These are phyloP conservation scores for Kodamaea suecica DNA, from an alignment of 1,139 yeast genomes.

Conservation along the genomic window DNA sequence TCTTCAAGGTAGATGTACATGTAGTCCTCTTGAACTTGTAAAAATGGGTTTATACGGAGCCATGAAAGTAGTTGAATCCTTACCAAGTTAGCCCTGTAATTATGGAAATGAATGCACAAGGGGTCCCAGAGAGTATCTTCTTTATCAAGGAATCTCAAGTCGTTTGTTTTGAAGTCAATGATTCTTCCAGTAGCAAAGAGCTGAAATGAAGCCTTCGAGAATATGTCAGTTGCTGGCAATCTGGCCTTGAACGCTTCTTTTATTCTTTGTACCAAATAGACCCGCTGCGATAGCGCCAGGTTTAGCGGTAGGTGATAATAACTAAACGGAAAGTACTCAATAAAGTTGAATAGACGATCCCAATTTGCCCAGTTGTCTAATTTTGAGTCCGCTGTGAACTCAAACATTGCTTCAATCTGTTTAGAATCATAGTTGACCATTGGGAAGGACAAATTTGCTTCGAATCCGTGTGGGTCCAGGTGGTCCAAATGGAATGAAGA, in stretches of 20 bases:
- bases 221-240: background rate
- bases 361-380: constrained; percentile 2
- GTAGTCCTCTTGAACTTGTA: constrained; percentile 28
- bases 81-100: constrained; percentile 16
- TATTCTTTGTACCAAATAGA: constrained; percentile 5
- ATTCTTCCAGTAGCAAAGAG: constrained; percentile 23
- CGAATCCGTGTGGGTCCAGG: constrained; percentile 7
- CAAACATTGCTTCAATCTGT: constrained; percentile 20
- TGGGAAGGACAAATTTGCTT: constrained; percentile 19
- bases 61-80: constrained; percentile 38
- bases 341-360: constrained; percentile 7
- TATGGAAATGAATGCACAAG: constrained; percentile 11
- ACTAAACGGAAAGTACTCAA: constrained; percentile 9
- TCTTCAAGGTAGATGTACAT: constrained; percentile 12
- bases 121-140: constrained; percentile 8
- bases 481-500: constrained; percentile 16
- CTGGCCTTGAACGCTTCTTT: constrained; percentile 2
- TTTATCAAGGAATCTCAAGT: constrained; percentile 30
- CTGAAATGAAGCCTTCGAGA: constrained; percentile 14
- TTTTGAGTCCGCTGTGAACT: background rate
- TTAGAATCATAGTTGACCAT: constrained; percentile 21
- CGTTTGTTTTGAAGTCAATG: constrained; percentile 36
- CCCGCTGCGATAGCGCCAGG: constrained; percentile 8
- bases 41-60: constrained; percentile 39
- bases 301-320: constrained; percentile 9